phyloP scores from a whole-genome alignment of 202 grass and related monocot species.

The Musa balbisiana region DNA sequence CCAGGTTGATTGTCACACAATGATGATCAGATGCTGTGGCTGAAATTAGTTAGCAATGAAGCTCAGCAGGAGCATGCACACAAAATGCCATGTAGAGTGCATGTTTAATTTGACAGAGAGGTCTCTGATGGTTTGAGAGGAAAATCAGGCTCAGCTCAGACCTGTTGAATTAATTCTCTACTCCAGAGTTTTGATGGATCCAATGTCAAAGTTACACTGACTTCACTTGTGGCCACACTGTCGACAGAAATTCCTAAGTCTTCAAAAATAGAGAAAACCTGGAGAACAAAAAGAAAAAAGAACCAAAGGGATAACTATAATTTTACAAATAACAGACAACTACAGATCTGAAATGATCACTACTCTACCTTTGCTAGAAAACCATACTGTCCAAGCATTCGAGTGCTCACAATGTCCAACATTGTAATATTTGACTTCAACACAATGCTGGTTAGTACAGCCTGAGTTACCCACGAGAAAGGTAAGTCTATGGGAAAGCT shows the following conservation, averaged over 20 bases:
- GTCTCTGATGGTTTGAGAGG: neutral
- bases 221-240: conserved; percentile 90
- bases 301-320: neutral
- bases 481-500: neutral
- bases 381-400: conserved; percentile 24
- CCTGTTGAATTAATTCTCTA: conserved; percentile 82
- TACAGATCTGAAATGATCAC: neutral
- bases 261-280: conserved; percentile 96
- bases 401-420: conserved; percentile 1
- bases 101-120: too few species aligned
- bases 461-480: conserved; percentile 16
- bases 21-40: too few species aligned
- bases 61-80: neutral
- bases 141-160: conserved; percentile 12
- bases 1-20: too few species aligned
- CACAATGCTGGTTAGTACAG: conserved; percentile 16
- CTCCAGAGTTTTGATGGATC: conserved; percentile 86
- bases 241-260: conserved; percentile 91
- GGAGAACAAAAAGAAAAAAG: conserved; percentile 11
- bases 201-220: conserved; percentile 82
- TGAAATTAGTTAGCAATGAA: too few species aligned
- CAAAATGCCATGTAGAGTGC: neutral
- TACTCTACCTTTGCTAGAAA: conserved; percentile 73
- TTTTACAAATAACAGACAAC: neutral
- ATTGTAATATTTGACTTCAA: conserved; percentile 5